These are phyloP conservation scores for Cupressus sempervirens DNA, from an alignment of 75 land plant species.

Conservation along the genomic window DNA sequence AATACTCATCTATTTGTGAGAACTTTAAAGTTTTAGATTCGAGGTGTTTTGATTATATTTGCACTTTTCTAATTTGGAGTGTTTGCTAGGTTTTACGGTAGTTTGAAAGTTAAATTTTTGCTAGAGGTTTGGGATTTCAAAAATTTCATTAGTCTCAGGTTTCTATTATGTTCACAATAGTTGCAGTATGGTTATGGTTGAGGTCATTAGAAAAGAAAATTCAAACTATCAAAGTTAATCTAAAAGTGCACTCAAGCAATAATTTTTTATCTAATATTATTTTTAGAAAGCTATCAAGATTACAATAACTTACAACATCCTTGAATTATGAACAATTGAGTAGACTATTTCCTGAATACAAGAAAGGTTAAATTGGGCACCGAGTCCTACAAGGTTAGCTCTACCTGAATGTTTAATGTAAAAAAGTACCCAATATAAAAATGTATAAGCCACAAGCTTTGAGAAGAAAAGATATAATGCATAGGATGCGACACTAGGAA, in stretches of 20 bases:
- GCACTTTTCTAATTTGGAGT: not conserved
- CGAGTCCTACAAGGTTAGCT: not conserved
- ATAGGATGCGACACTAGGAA: slow-evolving; percentile 94
- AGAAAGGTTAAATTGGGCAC: not conserved
- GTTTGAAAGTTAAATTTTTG: not conserved
- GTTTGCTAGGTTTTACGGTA: not conserved
- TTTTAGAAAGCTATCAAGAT: not conserved
- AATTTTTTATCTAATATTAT: not conserved
- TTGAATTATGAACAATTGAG: not conserved
- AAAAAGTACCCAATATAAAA: slow-evolving; percentile 96
- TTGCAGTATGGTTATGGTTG: not conserved
- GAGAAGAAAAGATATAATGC: slow-evolving; percentile 92
- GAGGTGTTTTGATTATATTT: no score
- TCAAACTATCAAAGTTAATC: not conserved
- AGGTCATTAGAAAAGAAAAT: not conserved
- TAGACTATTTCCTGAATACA: not conserved
- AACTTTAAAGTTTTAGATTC: not conserved
- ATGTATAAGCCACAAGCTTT: slow-evolving; percentile 94
- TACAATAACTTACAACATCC: not conserved
- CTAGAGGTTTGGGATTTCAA: not conserved
- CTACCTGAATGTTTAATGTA: slow-evolving; percentile 91
- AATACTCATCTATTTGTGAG: not conserved
- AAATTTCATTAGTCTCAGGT: not conserved
- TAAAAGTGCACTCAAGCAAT: not conserved
- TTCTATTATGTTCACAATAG: not conserved